Base-by-base conservation (phyloP, 2,329 filamentous ascomycete genomes). In the Hypomyces rosellus region DNA sequence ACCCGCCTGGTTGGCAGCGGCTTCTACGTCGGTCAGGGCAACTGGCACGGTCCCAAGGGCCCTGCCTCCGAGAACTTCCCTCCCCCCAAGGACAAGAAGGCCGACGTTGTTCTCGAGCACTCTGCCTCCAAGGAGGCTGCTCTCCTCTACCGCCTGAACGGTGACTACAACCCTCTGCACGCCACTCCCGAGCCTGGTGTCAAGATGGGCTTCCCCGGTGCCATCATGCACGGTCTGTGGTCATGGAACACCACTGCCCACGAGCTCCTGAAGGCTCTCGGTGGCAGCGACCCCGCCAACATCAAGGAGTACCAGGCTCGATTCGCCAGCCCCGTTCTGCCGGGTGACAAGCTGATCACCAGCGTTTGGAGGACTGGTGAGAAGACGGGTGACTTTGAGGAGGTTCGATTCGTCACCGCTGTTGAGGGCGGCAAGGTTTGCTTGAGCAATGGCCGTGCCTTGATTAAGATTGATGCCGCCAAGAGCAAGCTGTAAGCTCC, bases 121-220 rank as follows among this genome's bases (percentile, higher is more conserved):
- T 84, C 89, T 69, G 89, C 86, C 4, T 86, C 74, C 22, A 64
- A 73, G 48, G 82, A 91, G 72, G 88, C 88, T 4, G 82, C 88
- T 8, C 79, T 87, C 55, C 74, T 93, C 49, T 93, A 93, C 69
- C 80, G 89, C 55, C 78, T 96, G 46, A 96, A 95, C 61, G 90
- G 90, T 57, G 91, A 96, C 73, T 96, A 96, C 72, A 96, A 96
- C 74, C 91, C 90, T 25, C 82, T 96, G 34, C 90, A 96, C 66
- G 89, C 89, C 6, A 88, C 87, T 15, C 89, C 89, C 12, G 88
- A 89, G 70, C 88, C 89, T 0, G 89, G 89, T 54, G 72, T 81
- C 69, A 86, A 89, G 72, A 95, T 96, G 88, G 90, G 91, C 53
- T 96, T 95, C 59, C 88, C 89, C 25, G 90, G 90, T 34, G 76